A percentile compares a stretch with the other conserved stretches of the same genome.
These are phyloP conservation scores for Mortierella sp. DNA, from an alignment of 371 early-diverging fungal species.

Conservation along the genomic window DNA sequence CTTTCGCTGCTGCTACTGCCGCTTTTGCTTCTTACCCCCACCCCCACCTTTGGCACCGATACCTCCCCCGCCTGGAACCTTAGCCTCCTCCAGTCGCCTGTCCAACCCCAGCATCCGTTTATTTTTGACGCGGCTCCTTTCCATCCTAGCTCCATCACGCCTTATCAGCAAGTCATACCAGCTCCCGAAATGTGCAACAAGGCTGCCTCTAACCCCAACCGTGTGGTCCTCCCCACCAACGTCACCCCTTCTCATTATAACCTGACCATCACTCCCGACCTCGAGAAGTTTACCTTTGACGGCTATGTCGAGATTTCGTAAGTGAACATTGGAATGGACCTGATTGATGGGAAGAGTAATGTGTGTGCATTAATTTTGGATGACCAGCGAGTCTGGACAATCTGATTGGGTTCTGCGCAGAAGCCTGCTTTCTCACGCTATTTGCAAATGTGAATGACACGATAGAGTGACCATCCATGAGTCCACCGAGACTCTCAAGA, in stretches of 20 bases:
- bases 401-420: neutral
- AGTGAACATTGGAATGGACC: constrained; percentile 4
- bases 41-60: constrained; percentile 11
- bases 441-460: no score
- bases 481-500: constrained; percentile 60
- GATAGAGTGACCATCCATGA: constrained; percentile 62
- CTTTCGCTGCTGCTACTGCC: neutral
- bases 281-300: constrained; percentile 71
- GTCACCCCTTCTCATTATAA: constrained; percentile 83
- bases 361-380: neutral
- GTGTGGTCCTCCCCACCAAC: constrained; percentile 76
- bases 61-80: constrained; percentile 8
- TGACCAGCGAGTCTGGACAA: neutral
- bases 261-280: constrained; percentile 75
- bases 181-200: constrained; percentile 49
- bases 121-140: constrained; percentile 18
- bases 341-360: neutral
- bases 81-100: constrained; percentile 7
- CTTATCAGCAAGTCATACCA: neutral
- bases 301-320: constrained; percentile 63
- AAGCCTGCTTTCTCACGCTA: no score
- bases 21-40: constrained; percentile 5
- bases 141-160: constrained; percentile 10
- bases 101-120: constrained; percentile 23
- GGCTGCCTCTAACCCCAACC: constrained; percentile 45